Base-by-base conservation (phyloP, 1,284 basidiomycete genomes). In the Thecaphora frezii region DNA sequence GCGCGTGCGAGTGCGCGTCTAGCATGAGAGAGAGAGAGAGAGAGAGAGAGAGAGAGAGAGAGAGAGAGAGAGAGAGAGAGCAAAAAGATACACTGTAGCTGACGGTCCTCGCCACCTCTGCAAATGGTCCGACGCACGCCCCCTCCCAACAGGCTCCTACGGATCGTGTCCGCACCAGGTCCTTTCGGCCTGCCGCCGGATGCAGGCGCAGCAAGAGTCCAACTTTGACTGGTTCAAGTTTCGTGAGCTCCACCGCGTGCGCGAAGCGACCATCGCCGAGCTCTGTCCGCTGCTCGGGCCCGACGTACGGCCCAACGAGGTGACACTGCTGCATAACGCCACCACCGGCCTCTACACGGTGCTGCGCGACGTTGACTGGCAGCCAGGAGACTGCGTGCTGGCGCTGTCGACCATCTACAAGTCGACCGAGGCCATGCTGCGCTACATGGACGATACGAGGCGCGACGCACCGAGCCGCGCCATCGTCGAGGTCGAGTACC, bases 281-380 rank as follows among this genome's bases (percentile, higher is more conserved):
- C 25, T 38, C 1, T 62, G 59, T 39, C 21, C 19, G 12, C 3
- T 22, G 12, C n/a, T n/a, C n/a, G n/a, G n/a, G n/a, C n/a, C n/a
- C n/a, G 25, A 51, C 19, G 40, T 49, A 0, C n/a, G n/a, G n/a
- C n/a, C n/a, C n/a, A 51, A 58, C 22, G 73, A 79, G 40, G 26
- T 80, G 2, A 78, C 74, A 36, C 56, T 80, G 30, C 68, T 80
- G 5, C 38, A 55, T 26, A 79, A 78, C 45, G 72, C 78, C 1
- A 78, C 79, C 9, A 59, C 58, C 2, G 79, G 74, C 12, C 67
- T 79, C 53, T 78, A 79, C 48, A 57, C 58, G 3, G 72, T 75
- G 0, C 36, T 80, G 16, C 52, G 75, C 0, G 68, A 66, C 7
- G 22, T 80, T 23, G 57, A 67, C 23, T 51, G 58, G 2, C 33